Evolutionary conservation across 2,329 filamentous ascomycete species (phyloP).

Genomic region (Colletotrichum zoysiae): DNA sequence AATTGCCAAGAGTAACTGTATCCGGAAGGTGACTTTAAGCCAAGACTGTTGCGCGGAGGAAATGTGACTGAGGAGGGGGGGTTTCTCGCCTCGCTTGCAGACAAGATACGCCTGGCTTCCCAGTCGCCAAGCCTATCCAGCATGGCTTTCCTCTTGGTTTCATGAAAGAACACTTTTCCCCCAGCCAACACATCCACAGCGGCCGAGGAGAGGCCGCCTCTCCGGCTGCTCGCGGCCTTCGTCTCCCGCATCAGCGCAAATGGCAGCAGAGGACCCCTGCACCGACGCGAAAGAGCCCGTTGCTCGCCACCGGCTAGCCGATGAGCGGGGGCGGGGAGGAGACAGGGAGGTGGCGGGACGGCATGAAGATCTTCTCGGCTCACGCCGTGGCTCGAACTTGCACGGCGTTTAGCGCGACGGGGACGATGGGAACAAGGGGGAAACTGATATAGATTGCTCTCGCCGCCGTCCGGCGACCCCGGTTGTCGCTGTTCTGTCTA

Average conservation of each 20-base stretch:
- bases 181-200: background rate
- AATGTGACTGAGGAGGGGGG: conserved; percentile 10
- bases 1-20: conserved; percentile 19
- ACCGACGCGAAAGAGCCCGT: background rate
- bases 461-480: no score
- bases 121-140: background rate
- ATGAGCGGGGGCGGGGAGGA: background rate
- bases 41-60: conserved; percentile 31
- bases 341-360: background rate
- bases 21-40: conserved; percentile 35
- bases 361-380: background rate
- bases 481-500: no score
- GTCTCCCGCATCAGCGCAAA: background rate
- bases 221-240: background rate
- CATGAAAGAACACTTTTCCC: background rate
- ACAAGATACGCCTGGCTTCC: background rate
- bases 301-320: conserved; percentile 26
- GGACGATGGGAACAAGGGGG: no score
- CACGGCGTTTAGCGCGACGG: no score
- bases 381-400: no score
- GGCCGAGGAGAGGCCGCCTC: background rate
- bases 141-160: background rate
- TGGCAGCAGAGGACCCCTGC: background rate
- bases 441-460: no score
- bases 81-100: background rate